These are phyloP conservation scores for Ceratobasidium papillatum DNA, from an alignment of 1,284 basidiomycete species.

Conservation along the genomic window DNA sequence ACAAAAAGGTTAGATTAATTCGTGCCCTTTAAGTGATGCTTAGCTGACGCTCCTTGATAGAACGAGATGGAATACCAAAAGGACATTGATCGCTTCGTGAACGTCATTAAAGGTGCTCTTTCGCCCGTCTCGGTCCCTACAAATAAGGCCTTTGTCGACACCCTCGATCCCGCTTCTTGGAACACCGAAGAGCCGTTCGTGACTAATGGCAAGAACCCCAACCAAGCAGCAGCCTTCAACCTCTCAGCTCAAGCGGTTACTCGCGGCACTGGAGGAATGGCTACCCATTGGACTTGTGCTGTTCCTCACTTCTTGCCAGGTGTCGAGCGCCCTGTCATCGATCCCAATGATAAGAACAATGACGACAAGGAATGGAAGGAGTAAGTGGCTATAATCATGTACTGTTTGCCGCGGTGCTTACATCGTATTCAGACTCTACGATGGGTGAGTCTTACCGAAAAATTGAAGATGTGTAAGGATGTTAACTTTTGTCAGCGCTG, in stretches of 20 bases:
- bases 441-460: not conserved
- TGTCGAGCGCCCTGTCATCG: not conserved
- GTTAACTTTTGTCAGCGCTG: not conserved
- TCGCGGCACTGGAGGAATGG: conserved; percentile 8
- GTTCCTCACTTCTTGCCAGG: not conserved
- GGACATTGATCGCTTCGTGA: conserved; percentile 2
- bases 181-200: not conserved
- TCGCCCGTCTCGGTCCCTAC: not conserved
- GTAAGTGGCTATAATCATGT: not conserved
- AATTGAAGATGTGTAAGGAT: not conserved
- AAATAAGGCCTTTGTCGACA: not conserved
- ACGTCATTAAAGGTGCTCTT: not conserved
- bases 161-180: conserved; percentile 5
- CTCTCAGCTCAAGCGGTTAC: conserved; percentile 1
- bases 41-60: not conserved
- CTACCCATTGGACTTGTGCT: conserved; percentile 4
- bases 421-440: not conserved
- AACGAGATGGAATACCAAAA: conserved; percentile 10
- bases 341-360: not conserved
- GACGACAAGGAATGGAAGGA: not conserved
- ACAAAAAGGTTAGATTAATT: not conserved
- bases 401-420: not conserved
- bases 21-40: not conserved
- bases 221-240: not conserved
- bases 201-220: not conserved